These are phyloP conservation scores for Zymoseptoria tritici DNA, from an alignment of 2,329 filamentous ascomycete genomes.

Conservation along the genomic window DNA sequence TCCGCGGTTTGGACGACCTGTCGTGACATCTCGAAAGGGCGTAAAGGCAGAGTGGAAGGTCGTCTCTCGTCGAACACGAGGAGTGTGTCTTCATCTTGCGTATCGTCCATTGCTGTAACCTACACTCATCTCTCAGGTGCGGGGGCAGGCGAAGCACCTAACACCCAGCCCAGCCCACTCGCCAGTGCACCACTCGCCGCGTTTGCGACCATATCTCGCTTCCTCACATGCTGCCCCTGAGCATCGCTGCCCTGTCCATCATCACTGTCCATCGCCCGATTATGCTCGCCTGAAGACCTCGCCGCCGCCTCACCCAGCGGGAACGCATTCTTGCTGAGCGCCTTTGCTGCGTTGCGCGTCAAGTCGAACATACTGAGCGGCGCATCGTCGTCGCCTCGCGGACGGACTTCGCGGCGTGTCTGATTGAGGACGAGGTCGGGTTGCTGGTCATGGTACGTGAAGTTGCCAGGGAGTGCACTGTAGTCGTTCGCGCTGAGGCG, in stretches of 20 bases:
- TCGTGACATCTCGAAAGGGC: too few species aligned
- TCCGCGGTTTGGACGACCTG: too few species aligned
- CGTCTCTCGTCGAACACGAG: too few species aligned
- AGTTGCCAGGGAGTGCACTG: constrained; percentile 38
- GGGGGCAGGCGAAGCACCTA: constrained; percentile 41
- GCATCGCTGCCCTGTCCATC: constrained; percentile 18
- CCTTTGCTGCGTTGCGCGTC: constrained; percentile 42
- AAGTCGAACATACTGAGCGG: constrained; percentile 49
- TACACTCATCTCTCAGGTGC: background rate
- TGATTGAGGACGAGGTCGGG: constrained; percentile 32
- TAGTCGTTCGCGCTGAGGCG: constrained; percentile 12
- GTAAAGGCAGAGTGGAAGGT: too few species aligned
- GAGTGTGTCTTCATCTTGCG: too few species aligned
- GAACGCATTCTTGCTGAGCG: constrained; percentile 40
- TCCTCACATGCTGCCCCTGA: constrained; percentile 47
- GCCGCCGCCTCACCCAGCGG: constrained; percentile 30
- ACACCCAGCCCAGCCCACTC: constrained; percentile 57
- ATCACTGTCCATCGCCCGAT: constrained; percentile 15
- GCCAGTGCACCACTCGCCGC: constrained; percentile 56
- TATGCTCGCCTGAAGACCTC: constrained; percentile 7
- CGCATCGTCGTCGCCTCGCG: constrained; percentile 37
- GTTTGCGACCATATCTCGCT: constrained; percentile 63
- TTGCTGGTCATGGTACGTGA: constrained; percentile 31
- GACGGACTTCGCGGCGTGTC: constrained; percentile 34
- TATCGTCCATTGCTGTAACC: too few species aligned